Base-by-base conservation (phyloP, 805 yeast species). In the Myxozyma sirexii region DNA sequence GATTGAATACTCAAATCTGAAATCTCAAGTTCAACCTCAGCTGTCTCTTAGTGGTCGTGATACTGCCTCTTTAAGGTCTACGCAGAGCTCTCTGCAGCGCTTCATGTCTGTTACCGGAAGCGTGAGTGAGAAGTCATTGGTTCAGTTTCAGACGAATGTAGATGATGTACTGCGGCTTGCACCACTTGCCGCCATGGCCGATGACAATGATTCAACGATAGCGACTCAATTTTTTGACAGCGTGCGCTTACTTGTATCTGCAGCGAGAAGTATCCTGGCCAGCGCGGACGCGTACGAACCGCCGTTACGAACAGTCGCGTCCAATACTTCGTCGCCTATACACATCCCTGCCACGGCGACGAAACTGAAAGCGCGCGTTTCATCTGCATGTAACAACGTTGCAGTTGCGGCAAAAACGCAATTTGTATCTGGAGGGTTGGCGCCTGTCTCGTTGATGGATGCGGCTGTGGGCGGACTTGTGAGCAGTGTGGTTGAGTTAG, bases 111-210 rank as follows among this genome's bases (percentile, higher is more conserved):
- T 27, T 6, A 26, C 43, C 2, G 53, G 53, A 12, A 31, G 15
- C 4, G 17, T 37, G 21, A 33, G 37, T 17, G 24, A 29, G 37
- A 38, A 33, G 26, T 12, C 29, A 8, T 17, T 75, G 15, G 64
- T 67, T 23, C 63, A 57, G 54, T 75, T 74, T 62, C 72, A 74
- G 49, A 54, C 69, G 21, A 65, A 74, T 2, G 64, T 76, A 55
- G 72, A 71, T 45, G 75, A 71, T 37, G 71, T 75, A 17, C 64
- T 75, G 23, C 62, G 66, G n/a, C 67, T 66, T 37, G 68, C 74
- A 1, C 73, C 75, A 3, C 23, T 23, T 12, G 56, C 38, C 8
- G 29, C 29, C 1, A n/a, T 38, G 17, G 27, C 57, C 10, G 57
- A 54, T 41, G 57, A 44, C 2, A 29, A 31, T 21, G 54, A 37